A percentile compares a stretch with the other conserved stretches of the same genome.
phyloP scores from a whole-genome alignment of 2,329 filamentous ascomycete species.

The Alternaria ethzedia region DNA sequence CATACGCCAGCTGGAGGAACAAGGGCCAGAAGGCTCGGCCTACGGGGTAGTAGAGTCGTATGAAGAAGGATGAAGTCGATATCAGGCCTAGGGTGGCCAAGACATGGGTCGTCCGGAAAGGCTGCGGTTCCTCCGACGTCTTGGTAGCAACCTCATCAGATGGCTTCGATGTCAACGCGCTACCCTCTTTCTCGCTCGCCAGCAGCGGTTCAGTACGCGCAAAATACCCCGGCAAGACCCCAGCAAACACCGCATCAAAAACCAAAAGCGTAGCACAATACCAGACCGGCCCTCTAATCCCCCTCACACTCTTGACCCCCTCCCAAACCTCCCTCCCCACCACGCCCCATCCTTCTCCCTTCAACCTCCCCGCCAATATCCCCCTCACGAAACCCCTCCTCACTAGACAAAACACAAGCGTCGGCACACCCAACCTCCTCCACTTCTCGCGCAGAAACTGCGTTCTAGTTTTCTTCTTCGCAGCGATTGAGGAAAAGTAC shows the following conservation, averaged over 20 bases:
- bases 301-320: conserved; percentile 9
- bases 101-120: background rate
- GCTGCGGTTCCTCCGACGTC: background rate
- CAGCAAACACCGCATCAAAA: conserved; percentile 20
- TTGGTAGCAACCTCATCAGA: background rate
- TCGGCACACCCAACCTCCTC: conserved; percentile 26
- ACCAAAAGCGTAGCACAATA: conserved; percentile 23
- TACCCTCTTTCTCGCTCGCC: no score
- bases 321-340: background rate
- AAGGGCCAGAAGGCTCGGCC: conserved; percentile 12
- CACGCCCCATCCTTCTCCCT: background rate
- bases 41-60: conserved; percentile 16
- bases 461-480: background rate
- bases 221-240: background rate
- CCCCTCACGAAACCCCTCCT: background rate
- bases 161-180: no score
- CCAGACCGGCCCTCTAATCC: conserved; percentile 25
- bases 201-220: background rate
- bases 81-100: background rate
- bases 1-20: conserved; percentile 15
- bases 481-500: conserved; percentile 22
- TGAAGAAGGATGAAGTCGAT: conserved; percentile 8
- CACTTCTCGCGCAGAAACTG: conserved; percentile 18
- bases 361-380: conserved; percentile 1
- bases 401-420: conserved; percentile 14